These are phyloP conservation scores for Geosmithia morbida DNA, from an alignment of 2,329 filamentous ascomycete species.

Conservation along the genomic window DNA sequence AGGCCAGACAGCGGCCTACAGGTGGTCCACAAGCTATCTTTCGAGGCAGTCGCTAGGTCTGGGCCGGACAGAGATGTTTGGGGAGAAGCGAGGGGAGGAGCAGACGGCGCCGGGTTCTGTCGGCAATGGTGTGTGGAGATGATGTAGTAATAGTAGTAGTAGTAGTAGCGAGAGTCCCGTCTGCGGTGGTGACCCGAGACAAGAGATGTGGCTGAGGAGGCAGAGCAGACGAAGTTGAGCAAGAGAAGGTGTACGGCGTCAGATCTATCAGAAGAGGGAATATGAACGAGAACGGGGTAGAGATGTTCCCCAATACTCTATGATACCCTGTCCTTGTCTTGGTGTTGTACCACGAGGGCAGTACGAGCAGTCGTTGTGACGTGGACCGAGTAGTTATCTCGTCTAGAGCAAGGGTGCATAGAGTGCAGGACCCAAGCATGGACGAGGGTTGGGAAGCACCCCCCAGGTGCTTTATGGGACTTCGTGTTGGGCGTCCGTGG, in stretches of 20 bases:
- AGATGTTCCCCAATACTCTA: no score
- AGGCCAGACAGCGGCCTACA: conserved; percentile 10
- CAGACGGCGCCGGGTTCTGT: background rate
- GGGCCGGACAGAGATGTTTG: background rate
- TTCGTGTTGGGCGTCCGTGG: no score
- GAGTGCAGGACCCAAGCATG: background rate
- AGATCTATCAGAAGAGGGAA: no score
- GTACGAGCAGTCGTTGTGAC: background rate
- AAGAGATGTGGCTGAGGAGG: no score
- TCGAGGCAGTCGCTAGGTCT: conserved; percentile 2
- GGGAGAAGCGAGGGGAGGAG: background rate
- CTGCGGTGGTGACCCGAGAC: no score
- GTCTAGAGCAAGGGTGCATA: background rate
- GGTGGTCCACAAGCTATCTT: conserved; percentile 4
- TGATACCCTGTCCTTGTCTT: background rate
- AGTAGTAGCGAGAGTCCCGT: no score
- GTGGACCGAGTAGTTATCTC: background rate
- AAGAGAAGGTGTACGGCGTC: background rate
- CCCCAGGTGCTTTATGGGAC: background rate
- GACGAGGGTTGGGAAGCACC: background rate
- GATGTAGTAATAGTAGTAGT: background rate
- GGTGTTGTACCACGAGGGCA: background rate
- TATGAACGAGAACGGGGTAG: no score
- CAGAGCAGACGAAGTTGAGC: no score
- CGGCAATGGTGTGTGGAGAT: background rate